Base-by-base conservation (phyloP, 257 asterid genomes). In the Nicotiana undulata region DNA sequence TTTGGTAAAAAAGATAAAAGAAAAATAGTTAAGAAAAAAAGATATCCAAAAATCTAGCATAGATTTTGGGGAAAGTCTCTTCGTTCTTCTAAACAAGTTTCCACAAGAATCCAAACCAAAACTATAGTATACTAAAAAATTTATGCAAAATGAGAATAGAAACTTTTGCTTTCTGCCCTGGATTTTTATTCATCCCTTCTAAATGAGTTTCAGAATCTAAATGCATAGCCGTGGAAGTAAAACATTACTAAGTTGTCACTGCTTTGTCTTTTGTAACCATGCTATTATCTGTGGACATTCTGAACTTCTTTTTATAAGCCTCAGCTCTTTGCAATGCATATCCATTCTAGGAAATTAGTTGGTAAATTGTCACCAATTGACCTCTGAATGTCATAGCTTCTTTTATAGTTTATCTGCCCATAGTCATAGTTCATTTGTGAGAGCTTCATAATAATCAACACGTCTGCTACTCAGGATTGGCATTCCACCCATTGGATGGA, bases 401-500 rank as follows among this genome's bases (percentile, higher is more conserved):
- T 24, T 20, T 24, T 46, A 18, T 67, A 32, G 29, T 37, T 34
- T 20, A 67, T 37, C 55, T 77, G 5, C 3, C 79, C 81, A 61
- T 51, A 55, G 79, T 77, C 56, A 59, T 81, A 3, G 74, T 65
- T 65, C 74, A 29, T 16, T 31, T 31, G 13, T 17, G 3, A 31
- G 75, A 65, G 75, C 51, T 32, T 65, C 51, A 66, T 34, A 32
- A 40, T 70, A 56, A 70, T 6, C 7, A 22, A 20, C 55, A 6
- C 46, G 78, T 46, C 40, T 46, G 78, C 24, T 72, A 46, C 58
- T 59, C 82, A 94, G 99, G 99, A 79, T 86, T 92, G 84, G 99
- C 99, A 1, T 94, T 94, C 95, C 95, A 96, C 91, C 99, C 98
- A 1, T 75, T 94, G 76, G 99, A 96, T 61, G 99, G 99, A 63